Evolutionary conservation across 257 asterid species (phyloP), one percentile per base, ranked within the genome.

Genomic region (Solanum neorickii): DNA sequence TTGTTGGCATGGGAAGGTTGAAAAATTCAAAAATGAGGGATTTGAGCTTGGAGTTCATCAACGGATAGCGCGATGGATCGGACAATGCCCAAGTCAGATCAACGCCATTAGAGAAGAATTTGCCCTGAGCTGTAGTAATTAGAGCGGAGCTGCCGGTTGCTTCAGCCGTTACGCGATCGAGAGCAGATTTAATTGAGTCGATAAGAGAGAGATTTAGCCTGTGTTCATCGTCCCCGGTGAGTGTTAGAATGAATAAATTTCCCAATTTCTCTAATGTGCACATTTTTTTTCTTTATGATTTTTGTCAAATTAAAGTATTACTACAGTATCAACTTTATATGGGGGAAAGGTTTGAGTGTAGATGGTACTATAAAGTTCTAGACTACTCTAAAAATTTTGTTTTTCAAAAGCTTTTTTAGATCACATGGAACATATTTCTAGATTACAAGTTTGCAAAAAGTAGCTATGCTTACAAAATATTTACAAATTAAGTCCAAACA

Each of bases 1-100:
- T 92, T 0, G 97, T 95, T 4, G 98, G 98, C 95, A 95, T 95
- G 12, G 98, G 96, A 80, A 94, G 87, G 69, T 91, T 83, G 89
- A 94, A 88, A 15, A 95, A 88, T 25, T 94, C 94, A 65, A 87
- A 88, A n/a, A 12, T 25, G 20, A 66, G 74, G 0, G 86, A 68
- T 8, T 95, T 95, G 87, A 93, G 89, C 76, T 91, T 90, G 77
- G 86, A 73, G 6, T 93, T 88, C 92, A 93, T 86, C 20, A 66
- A 21, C 97, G 90, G 69, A 21, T 18, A 21, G 14, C 6, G 90
- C 33, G 25, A 88, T 8, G 82, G 87, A 47, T 91, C 80, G 25
- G 93, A 89, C 1, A 46, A 23, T 29, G 94, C 88, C 96, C 95
- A 93, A 4, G 69, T 12, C 5, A 93, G 93, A 86, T 94, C 98